Percentiles rank a stretch among this genome's conserved stretches.
phyloP scores from a whole-genome alignment of 129 eudicot genomes.

The Artemisia annua region DNA sequence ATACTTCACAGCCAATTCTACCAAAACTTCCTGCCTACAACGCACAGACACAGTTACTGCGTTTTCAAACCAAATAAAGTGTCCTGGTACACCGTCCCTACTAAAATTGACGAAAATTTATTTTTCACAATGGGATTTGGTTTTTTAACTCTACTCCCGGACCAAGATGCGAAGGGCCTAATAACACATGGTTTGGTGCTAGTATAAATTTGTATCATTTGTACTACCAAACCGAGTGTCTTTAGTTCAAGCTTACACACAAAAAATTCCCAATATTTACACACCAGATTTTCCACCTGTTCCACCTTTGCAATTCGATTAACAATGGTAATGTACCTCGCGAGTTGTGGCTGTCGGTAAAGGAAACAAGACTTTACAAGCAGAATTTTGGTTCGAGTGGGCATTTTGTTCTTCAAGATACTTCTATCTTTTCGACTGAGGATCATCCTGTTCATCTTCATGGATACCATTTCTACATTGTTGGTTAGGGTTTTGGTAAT shows the following conservation, averaged over 20 bases:
- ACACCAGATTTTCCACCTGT: slow-evolving; percentile 64
- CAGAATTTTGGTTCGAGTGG: slow-evolving; percentile 53
- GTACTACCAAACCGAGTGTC: slow-evolving; percentile 60
- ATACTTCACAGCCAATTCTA: no score
- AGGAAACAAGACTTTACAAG: slow-evolving; percentile 60
- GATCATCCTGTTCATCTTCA: slow-evolving; percentile 62
- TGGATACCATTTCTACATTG: no score
- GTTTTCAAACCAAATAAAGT: no score
- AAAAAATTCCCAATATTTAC: slow-evolving; percentile 55
- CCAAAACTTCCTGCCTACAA: no score
- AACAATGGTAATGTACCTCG: slow-evolving; percentile 69
- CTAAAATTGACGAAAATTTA: no score
- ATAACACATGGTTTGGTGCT: no score
- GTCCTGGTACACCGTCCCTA: no score
- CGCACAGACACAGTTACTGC: no score
- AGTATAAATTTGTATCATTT: slow-evolving; percentile 31
- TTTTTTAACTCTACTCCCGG: no score
- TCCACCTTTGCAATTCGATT: slow-evolving; percentile 57
- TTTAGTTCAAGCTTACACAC: slow-evolving; percentile 66
- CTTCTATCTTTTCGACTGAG: slow-evolving; percentile 50
- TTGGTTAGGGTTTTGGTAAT: no score
- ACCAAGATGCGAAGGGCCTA: no score
- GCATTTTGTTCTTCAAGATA: slow-evolving; percentile 66
- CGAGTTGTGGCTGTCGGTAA: slow-evolving; percentile 60
- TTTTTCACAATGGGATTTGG: no score